phyloP scores from a whole-genome alignment of 768 basidiomycete species.

The Holtermanniella nyarrowii region DNA sequence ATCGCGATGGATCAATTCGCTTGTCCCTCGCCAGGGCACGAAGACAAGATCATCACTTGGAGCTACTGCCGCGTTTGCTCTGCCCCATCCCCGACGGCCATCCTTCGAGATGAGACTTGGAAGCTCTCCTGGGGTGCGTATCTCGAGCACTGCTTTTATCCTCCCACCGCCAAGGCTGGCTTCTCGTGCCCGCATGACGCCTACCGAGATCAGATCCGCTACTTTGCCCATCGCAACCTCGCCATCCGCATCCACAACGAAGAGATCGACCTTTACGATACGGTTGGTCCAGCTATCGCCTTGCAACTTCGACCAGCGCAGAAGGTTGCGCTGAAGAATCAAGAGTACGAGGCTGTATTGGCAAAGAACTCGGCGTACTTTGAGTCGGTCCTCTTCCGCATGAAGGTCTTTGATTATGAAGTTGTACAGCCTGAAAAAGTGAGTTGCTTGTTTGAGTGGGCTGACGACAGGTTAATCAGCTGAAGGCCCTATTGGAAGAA shows the following conservation, averaged over 20 bases:
- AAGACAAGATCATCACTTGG: conserved; percentile 79
- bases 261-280: conserved; percentile 67
- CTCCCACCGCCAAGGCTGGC: conserved; percentile 67
- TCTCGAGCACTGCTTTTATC: conserved; percentile 91
- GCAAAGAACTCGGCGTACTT: conserved; percentile 53
- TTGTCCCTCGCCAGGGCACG: conserved; percentile 34
- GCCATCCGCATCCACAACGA: conserved; percentile 69
- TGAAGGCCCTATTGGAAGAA: conserved; percentile 29
- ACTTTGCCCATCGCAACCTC: conserved; percentile 58
- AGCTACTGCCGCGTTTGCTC: conserved; percentile 60
- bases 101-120: conserved; percentile 86
- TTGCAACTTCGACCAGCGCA: conserved; percentile 78
- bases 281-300: conserved; percentile 77
- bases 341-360: conserved; percentile 71
- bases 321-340: conserved; percentile 79
- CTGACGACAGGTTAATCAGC: conserved; percentile 15
- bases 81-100: conserved; percentile 73
- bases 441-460: conserved; percentile 3
- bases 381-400: conserved; percentile 43
- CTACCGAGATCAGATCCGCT: conserved; percentile 82
- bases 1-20: conserved; percentile 72
- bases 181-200: conserved; percentile 91
- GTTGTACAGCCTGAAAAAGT: conserved; percentile 35
- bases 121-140: conserved; percentile 92
- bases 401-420: conserved; percentile 34